Evolutionary conservation across 108 stramenopile species (phyloP).

Genomic region (Conticribra guillardii): DNA sequence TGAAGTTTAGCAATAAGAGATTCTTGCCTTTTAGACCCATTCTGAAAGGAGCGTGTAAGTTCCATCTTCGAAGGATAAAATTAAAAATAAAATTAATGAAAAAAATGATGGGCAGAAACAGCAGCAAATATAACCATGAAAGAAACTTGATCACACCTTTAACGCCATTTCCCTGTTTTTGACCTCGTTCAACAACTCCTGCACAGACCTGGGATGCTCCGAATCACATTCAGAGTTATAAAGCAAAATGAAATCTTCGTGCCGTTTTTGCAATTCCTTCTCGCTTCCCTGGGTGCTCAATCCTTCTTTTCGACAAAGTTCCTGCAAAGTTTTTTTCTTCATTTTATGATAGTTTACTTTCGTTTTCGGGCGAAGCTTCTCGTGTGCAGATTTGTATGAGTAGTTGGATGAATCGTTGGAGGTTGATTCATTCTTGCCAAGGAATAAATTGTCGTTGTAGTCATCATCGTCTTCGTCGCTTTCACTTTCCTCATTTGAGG

Average conservation of each 20-base stretch:
- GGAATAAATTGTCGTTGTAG: slow-evolving; percentile 6
- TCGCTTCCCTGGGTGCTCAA: slow-evolving; percentile 51
- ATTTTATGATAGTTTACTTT: slow-evolving; percentile 33
- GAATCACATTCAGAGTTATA: slow-evolving; percentile 69
- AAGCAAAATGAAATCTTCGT: slow-evolving; percentile 51
- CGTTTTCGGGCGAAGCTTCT: slow-evolving; percentile 19
- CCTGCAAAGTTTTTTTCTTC: slow-evolving; percentile 49
- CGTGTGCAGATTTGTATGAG: slow-evolving; percentile 6
- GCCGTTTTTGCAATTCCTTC: slow-evolving; percentile 49
- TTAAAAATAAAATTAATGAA: background rate
- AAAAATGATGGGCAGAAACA: background rate
- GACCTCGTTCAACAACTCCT: slow-evolving; percentile 48
- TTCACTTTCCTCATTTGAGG: slow-evolving; percentile 1
- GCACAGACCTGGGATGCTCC: slow-evolving; percentile 45
- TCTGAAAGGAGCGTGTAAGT: background rate
- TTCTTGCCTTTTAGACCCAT: slow-evolving; percentile 15
- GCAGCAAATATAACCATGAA: background rate
- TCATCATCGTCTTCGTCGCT: slow-evolving; percentile 24
- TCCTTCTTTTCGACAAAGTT: slow-evolving; percentile 50
- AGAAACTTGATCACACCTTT: slow-evolving; percentile 13
- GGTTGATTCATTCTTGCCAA: no score
- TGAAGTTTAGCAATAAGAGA: slow-evolving; percentile 12
- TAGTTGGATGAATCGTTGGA: background rate
- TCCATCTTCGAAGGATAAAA: slow-evolving; percentile 4
- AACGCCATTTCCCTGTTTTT: slow-evolving; percentile 34